Conservation (phyloP, 805 yeast species). For the Saccharomycopsis schoenii region DNA sequence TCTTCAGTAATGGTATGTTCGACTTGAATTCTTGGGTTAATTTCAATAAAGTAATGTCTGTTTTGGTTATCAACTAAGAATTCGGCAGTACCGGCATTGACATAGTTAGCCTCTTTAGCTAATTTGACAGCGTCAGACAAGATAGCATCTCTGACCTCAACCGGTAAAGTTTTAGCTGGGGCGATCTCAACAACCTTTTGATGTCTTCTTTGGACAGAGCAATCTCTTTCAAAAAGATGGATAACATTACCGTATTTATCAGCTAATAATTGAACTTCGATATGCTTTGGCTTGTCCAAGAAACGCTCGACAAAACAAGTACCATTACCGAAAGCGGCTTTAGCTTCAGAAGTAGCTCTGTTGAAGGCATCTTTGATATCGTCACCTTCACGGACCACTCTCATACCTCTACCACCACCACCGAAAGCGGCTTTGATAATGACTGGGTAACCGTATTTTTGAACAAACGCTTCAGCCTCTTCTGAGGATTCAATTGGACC, state of each 20-base stretch:
- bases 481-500: conserved; percentile 82
- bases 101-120: conserved; percentile 80
- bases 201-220: conserved; percentile 99
- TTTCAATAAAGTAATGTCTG: conserved; percentile 95
- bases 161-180: conserved; percentile 87
- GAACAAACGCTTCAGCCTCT: conserved; percentile 75
- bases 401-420: conserved; percentile 99
- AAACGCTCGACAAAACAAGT: conserved; percentile 96
- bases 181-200: conserved; percentile 98
- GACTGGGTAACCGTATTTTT: conserved; percentile 84
- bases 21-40: conserved; percentile 96
- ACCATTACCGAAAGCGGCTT: conserved; percentile 95
- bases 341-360: conserved; percentile 92
- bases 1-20: conserved; percentile 99
- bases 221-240: conserved; percentile 94
- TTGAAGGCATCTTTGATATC: conserved; percentile 82
- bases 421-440: conserved; percentile 98
- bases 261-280: conserved; percentile 92
- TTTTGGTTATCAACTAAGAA: conserved; percentile 87
- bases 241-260: conserved; percentile 91
- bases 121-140: conserved; percentile 89
- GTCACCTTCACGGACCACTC: conserved; percentile 96
- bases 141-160: conserved; percentile 79
- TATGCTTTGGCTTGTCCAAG: conserved; percentile 91
- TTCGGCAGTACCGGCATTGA: conserved; percentile 98